Evolutionary conservation across 306 rosid genomes (phyloP).

Genomic region (Mimosa pudica): DNA sequence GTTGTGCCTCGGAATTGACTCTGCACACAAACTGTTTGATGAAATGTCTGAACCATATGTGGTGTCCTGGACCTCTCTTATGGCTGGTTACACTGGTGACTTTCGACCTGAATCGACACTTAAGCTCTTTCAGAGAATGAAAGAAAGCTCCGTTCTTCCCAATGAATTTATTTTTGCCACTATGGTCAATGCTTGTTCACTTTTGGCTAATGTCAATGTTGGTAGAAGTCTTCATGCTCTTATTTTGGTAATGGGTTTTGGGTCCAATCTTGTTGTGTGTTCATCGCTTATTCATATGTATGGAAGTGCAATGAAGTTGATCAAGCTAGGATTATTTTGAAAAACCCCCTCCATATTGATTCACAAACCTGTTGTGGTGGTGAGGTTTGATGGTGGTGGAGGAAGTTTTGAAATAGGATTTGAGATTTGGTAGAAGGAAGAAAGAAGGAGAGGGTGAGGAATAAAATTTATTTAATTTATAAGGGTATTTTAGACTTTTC

Average conservation of each 20-base stretch:
- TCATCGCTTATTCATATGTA: conserved; percentile 86
- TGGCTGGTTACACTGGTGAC: conserved; percentile 51
- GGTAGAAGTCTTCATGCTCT: conserved; percentile 62
- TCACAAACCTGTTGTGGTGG: too few species aligned
- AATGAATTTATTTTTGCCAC: conserved; percentile 75
- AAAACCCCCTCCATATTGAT: too few species aligned
- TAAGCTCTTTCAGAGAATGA: conserved; percentile 51
- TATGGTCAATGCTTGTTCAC: conserved; percentile 68
- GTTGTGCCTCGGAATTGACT: conserved; percentile 41
- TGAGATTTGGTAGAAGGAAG: too few species aligned
- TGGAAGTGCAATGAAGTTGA: conserved; percentile 71
- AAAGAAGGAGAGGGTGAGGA: too few species aligned
- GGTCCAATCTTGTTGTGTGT: conserved; percentile 52
- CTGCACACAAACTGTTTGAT: neutral
- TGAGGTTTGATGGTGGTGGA: too few species aligned
- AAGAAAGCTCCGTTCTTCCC: conserved; percentile 47
- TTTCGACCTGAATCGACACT: conserved; percentile 53
- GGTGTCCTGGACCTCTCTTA: conserved; percentile 83
- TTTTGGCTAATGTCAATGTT: conserved; percentile 48
- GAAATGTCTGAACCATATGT: conserved; percentile 64
- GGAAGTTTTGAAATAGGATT: too few species aligned
- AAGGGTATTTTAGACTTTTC: too few species aligned
- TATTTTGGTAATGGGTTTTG: conserved; percentile 55
- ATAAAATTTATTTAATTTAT: too few species aligned
- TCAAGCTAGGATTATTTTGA: conserved; percentile 55